A percentile compares a stretch with the other conserved stretches of the same genome.
phyloP scores from a whole-genome alignment of 768 basidiomycete genomes.

The Tremella mesenterica region DNA sequence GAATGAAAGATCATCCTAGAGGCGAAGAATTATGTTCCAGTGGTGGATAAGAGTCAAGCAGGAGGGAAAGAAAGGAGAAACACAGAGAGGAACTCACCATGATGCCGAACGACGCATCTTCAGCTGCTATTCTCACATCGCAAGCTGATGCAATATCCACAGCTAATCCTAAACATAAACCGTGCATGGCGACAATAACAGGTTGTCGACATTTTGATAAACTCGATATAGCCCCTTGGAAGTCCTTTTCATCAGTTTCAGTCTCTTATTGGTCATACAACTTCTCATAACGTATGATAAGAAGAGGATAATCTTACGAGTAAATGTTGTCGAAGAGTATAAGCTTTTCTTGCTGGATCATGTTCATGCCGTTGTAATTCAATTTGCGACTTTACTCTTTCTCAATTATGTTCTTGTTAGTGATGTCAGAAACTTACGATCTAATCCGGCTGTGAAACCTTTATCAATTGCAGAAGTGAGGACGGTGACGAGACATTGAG shows the following conservation, averaged over 20 bases:
- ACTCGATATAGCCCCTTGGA: conserved; percentile 64
- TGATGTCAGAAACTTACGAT: conserved; percentile 50
- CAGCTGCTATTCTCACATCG: conserved; percentile 64
- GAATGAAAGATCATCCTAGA: too few species aligned
- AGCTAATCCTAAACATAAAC: conserved; percentile 64
- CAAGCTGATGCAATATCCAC: conserved; percentile 68
- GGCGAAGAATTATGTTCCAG: too few species aligned
- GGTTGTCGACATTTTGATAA: conserved; percentile 65
- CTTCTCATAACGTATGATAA: neutral
- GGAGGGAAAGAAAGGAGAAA: neutral
- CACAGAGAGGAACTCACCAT: conserved; percentile 50
- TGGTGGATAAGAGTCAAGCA: neutral
- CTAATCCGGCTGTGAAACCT: conserved; percentile 74
- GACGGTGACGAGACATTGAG: conserved; percentile 63
- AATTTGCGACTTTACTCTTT: conserved; percentile 16
- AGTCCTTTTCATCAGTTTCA: conserved; percentile 42
- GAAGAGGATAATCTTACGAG: conserved; percentile 28
- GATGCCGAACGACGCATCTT: conserved; percentile 59
- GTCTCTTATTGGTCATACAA: neutral
- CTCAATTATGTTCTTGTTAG: neutral
- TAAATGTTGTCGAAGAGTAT: conserved; percentile 46
- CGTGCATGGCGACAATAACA: conserved; percentile 74
- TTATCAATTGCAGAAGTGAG: conserved; percentile 63
- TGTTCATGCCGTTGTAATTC: conserved; percentile 5
- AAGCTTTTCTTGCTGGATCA: conserved; percentile 37